phyloP scores from a whole-genome alignment of 1,139 yeast species.

The Yamadazyma atmosphaerica region DNA sequence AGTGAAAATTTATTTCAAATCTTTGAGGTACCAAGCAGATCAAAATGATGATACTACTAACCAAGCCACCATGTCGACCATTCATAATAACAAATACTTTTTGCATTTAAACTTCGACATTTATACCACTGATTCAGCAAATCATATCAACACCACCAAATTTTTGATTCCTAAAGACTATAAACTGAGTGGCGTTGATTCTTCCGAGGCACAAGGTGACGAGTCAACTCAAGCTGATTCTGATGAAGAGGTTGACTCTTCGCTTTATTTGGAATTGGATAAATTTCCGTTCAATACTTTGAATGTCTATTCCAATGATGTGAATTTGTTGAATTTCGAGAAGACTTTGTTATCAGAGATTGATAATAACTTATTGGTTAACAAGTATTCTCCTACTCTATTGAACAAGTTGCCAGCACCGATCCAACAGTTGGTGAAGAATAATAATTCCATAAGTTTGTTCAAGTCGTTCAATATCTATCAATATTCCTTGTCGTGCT shows the following conservation, averaged over 20 bases:
- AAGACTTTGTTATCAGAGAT: conserved; percentile 30
- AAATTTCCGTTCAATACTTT: conserved; percentile 39
- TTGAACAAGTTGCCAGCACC: conserved; percentile 35
- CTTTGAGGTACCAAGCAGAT: conserved; percentile 49
- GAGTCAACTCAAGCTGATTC: neutral
- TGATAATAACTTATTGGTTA: conserved; percentile 25
- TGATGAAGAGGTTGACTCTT: neutral
- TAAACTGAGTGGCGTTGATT: neutral
- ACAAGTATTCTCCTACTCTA: conserved; percentile 22
- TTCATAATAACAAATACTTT: conserved; percentile 33
- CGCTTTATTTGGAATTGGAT: conserved; percentile 21
- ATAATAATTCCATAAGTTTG: conserved; percentile 31
- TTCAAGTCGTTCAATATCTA: conserved; percentile 37
- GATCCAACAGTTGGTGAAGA: conserved; percentile 37
- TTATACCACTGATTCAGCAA: conserved; percentile 30
- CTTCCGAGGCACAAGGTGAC: too few species aligned
- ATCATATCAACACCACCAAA: conserved; percentile 17
- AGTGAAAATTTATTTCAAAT: conserved; percentile 42
- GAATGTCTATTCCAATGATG: conserved; percentile 40
- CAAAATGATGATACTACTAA: conserved; percentile 19
- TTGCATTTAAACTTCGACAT: conserved; percentile 37
- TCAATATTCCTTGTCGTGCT: conserved; percentile 45
- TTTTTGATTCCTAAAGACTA: conserved; percentile 4
- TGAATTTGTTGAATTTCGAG: conserved; percentile 36
- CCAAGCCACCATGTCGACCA: neutral